Conservation (phyloP, 2,329 filamentous ascomycete species). For the Mollisiaceae sp. region DNA sequence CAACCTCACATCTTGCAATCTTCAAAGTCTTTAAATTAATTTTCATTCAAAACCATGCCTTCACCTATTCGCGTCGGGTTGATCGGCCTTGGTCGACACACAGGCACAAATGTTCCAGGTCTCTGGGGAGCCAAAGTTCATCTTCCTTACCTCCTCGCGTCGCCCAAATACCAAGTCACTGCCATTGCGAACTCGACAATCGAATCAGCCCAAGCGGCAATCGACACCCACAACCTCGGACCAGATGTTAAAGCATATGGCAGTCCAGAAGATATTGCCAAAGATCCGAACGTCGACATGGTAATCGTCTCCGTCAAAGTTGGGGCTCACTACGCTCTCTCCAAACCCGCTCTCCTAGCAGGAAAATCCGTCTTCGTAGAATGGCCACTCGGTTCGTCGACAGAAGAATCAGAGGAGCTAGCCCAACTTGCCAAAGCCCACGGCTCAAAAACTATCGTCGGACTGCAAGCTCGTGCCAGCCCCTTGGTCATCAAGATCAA, state of each 20-base stretch:
- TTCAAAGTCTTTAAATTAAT: neutral
- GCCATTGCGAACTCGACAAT: constrained; percentile 55
- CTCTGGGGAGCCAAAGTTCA: constrained; percentile 61
- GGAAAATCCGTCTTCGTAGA: constrained; percentile 57
- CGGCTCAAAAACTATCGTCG: constrained; percentile 51
- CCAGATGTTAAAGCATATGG: constrained; percentile 49
- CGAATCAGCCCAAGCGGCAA: constrained; percentile 48
- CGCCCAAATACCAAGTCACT: constrained; percentile 48
- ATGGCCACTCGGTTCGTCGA: constrained; percentile 52
- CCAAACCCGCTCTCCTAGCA: constrained; percentile 49
- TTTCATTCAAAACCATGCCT: neutral
- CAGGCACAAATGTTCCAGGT: constrained; percentile 21
- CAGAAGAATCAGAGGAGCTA: constrained; percentile 50
- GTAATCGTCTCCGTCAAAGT: constrained; percentile 52
- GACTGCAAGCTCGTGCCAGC: constrained; percentile 51
- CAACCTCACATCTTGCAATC: neutral
- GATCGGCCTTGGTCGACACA: constrained; percentile 23
- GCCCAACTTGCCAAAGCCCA: constrained; percentile 47
- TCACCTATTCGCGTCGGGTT: constrained; percentile 30
- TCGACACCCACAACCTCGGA: constrained; percentile 46
- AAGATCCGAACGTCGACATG: constrained; percentile 53
- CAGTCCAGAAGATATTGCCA: constrained; percentile 48
- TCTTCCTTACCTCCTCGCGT: constrained; percentile 48
- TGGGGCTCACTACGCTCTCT: constrained; percentile 48
- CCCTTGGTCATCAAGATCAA: constrained; percentile 49